phyloP scores from a whole-genome alignment of 129 eudicot species.

The Solidago caesia region DNA sequence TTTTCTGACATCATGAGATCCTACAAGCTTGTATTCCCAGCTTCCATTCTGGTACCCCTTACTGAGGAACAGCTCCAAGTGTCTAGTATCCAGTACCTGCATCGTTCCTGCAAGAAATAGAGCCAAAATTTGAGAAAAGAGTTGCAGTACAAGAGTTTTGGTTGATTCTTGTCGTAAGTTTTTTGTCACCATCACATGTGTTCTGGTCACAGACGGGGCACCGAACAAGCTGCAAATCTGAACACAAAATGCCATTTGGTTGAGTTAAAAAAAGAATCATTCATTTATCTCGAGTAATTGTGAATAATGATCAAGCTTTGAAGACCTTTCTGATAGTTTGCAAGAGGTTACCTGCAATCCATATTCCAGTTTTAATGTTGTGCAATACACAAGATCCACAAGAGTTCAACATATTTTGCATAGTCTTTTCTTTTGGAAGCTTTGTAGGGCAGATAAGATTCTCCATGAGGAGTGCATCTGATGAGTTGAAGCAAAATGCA shows the following conservation, averaged over 20 bases:
- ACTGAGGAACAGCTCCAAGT: constrained; percentile 72
- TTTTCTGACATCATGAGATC: constrained; percentile 58
- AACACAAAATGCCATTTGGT: constrained; percentile 25
- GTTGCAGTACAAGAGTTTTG: background rate
- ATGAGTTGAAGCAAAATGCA: constrained; percentile 68
- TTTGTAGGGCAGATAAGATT: constrained; percentile 48
- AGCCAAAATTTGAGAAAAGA: background rate
- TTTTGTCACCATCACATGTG: constrained; percentile 84
- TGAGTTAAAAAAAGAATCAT: background rate
- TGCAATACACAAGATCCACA: constrained; percentile 54
- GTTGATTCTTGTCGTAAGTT: constrained; percentile 5
- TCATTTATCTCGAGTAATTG: background rate
- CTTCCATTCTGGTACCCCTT: constrained; percentile 66
- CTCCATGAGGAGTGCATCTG: constrained; percentile 73
- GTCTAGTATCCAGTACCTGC: constrained; percentile 93
- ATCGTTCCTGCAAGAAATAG: constrained; percentile 70
- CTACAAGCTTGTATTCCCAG: constrained; percentile 75
- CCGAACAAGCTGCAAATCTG: constrained; percentile 97
- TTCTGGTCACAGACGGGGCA: constrained; percentile 95
- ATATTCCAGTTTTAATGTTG: constrained; percentile 80
- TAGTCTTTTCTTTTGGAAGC: constrained; percentile 46
- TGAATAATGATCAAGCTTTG: constrained; percentile 7
- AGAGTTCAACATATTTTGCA: constrained; percentile 52
- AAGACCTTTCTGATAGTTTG: constrained; percentile 7
- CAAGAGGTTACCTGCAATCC: constrained; percentile 83